Evolutionary conservation across 2,329 filamentous ascomycete species (phyloP).

Genomic region (Monilinia polystroma): DNA sequence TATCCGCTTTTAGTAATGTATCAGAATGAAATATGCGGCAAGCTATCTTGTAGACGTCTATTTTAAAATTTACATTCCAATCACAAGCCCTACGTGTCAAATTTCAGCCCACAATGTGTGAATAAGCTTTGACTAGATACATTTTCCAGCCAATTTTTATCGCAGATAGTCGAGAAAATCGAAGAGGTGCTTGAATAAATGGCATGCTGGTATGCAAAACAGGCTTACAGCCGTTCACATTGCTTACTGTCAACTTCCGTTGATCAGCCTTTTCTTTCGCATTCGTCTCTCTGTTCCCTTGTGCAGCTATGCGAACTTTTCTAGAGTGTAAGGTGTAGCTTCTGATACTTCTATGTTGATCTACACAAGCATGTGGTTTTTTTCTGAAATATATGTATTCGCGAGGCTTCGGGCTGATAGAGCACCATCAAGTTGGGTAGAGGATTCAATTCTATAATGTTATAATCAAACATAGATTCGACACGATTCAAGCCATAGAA

Average conservation of each 20-base stretch:
- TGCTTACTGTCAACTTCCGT: constrained; percentile 19
- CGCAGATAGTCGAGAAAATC: neutral
- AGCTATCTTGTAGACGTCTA: neutral
- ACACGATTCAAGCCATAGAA: constrained; percentile 13
- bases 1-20: neutral
- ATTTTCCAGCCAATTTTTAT: neutral
- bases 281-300: constrained; percentile 20
- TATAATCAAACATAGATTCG: constrained; percentile 59
- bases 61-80: neutral
- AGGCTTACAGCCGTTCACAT: constrained; percentile 19
- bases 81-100: constrained; percentile 3
- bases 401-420: constrained; percentile 66
- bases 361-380: constrained; percentile 68
- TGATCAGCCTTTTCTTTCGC: constrained; percentile 12
- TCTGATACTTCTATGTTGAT: constrained; percentile 39
- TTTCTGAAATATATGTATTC: constrained; percentile 64
- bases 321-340: constrained; percentile 25
- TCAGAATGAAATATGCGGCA: constrained; percentile 10
- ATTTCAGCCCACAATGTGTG: neutral
- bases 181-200: neutral
- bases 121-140: neutral
- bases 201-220: constrained; percentile 6
- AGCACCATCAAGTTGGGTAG: constrained; percentile 70
- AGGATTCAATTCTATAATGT: constrained; percentile 66
- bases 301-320: constrained; percentile 23